These are phyloP conservation scores for Penicillium fuscoglaucum DNA, from an alignment of 2,329 filamentous ascomycete species.

Conservation along the genomic window DNA sequence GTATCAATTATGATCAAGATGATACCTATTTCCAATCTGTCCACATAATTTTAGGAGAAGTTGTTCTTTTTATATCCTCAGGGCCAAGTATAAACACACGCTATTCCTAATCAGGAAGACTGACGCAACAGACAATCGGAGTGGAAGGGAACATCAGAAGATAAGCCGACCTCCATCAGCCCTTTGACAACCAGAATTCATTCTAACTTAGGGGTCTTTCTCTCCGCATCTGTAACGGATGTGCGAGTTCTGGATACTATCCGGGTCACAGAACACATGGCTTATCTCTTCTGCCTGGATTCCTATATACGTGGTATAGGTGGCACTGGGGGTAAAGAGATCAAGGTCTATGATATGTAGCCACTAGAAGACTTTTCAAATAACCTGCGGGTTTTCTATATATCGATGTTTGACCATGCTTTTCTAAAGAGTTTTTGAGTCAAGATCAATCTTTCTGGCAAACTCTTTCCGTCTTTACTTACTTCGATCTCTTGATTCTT, in stretches of 20 bases:
- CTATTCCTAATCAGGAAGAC: constrained; percentile 21
- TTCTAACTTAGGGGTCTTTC: neutral
- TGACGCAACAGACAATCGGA: constrained; percentile 13
- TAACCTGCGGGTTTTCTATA: neutral
- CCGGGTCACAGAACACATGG: neutral
- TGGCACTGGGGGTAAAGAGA: neutral
- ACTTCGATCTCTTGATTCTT: neutral
- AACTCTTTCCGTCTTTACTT: neutral
- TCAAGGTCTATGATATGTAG: neutral
- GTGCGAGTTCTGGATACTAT: neutral
- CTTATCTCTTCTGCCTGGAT: neutral
- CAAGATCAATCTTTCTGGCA: neutral
- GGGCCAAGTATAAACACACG: neutral
- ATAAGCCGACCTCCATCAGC: neutral
- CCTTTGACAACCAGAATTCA: neutral
- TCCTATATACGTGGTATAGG: neutral
- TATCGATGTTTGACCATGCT: neutral
- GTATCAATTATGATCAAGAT: no score
- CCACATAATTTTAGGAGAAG: neutral
- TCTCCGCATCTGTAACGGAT: neutral
- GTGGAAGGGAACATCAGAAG: neutral
- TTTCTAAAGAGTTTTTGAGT: neutral
- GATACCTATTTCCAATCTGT: neutral
- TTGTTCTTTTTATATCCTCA: neutral
- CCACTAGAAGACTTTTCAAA: neutral